Evolutionary conservation across 2,329 filamentous ascomycete genomes (phyloP).

Genomic region (Ceratocystis diversiconidia): DNA sequence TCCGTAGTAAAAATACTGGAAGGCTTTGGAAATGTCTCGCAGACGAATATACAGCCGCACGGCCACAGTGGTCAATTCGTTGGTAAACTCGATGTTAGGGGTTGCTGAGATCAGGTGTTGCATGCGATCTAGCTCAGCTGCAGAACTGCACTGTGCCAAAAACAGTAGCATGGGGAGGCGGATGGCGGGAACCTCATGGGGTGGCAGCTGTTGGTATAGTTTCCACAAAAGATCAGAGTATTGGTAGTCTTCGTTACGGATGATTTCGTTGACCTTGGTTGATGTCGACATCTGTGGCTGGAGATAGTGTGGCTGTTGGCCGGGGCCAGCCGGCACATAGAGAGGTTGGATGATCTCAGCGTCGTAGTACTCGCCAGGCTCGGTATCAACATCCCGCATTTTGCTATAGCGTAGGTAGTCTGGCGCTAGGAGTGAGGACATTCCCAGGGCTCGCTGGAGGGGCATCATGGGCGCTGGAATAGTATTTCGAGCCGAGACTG

Average conservation of each 20-base stretch:
- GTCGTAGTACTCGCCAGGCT: conserved; percentile 10
- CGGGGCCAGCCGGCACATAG: conserved; percentile 11
- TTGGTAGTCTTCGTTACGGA: conserved; percentile 14
- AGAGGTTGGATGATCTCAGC: background rate
- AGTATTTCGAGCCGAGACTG: conserved; percentile 9
- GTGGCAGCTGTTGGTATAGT: conserved; percentile 5
- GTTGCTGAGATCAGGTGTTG: conserved; percentile 16
- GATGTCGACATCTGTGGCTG: background rate
- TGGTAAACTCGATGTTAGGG: conserved; percentile 12
- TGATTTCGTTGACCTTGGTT: conserved; percentile 7
- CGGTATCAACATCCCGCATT: background rate
- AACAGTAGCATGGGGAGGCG: conserved; percentile 13
- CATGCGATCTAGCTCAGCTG: conserved; percentile 17
- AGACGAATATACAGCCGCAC: conserved; percentile 16
- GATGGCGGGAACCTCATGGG: background rate
- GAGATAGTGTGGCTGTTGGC: conserved; percentile 15
- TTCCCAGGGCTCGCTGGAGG: background rate
- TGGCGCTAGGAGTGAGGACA: conserved; percentile 9
- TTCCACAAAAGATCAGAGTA: conserved; percentile 16
- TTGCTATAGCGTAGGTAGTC: conserved; percentile 11
- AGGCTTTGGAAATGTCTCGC: conserved; percentile 16
- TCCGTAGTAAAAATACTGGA: conserved; percentile 15
- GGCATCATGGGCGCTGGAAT: background rate
- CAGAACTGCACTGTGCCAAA: conserved; percentile 15
- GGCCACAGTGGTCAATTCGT: conserved; percentile 15